Base-by-base conservation (phyloP, 2,329 filamentous ascomycete species). In the Colletotrichum higginsianum region DNA sequence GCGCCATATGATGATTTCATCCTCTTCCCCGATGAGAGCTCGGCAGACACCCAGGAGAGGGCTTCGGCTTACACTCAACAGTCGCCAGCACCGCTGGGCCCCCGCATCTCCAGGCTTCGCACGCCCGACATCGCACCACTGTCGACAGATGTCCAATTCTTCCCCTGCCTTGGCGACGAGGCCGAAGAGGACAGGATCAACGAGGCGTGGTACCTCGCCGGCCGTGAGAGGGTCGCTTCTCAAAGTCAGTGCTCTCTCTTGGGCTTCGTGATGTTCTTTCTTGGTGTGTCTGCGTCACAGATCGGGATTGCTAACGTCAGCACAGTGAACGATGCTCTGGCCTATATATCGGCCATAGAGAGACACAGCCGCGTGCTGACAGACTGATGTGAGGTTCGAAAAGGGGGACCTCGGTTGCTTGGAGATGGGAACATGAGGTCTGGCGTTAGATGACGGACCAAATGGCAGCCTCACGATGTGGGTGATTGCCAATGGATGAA, bases 91-190 rank as follows among this genome's bases (percentile, higher is more conserved):
- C 67, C 61, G 9, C n/a, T 35, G 30, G 47, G 61, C 15, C 73
- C 73, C 18, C 42, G 57, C 3, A 69, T 72, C 6, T 13, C 64
- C n/a, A 71, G 72, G 49, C 67, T 72, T 9, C 40, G 49, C 21
- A 74, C 73, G 8, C 73, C 71, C 5, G 73, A 74, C 52, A 15
- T 74, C 21, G 65, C 71, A 3, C 67, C 72, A 6, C 38, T 74
- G n/a, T 58, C 73, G 4, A 66, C 67, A 26, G 67, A 74, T 38
- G 47, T 72, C 4, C 67, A 74, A 16, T 74, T 74, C 44, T 74
- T 73, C 23, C 49, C 65, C 35, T 74, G 73, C 42, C 53, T 61
- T 3, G 73, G 72, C 47, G 42, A 61, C 18, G 73, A 69, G 38
- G 26, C 44, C 15, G 49, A 69, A n/a, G 52, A 71, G 53, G 73